Conservation (phyloP, 1,284 basidiomycete species). For the Coniferiporia sulphurascens region DNA sequence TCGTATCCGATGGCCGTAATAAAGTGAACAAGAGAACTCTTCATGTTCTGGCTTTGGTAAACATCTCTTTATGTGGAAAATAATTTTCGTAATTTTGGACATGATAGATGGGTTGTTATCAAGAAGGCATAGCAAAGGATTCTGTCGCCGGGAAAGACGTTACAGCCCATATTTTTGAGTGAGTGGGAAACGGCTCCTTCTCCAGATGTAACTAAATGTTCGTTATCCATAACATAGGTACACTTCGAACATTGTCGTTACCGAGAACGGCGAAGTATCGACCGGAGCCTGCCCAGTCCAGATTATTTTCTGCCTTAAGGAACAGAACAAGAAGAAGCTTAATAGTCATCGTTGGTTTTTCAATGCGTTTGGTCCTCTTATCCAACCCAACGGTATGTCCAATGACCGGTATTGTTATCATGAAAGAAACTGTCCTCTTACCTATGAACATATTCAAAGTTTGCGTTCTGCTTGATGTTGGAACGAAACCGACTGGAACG, state of each 20-base stretch:
- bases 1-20: constrained; percentile 87
- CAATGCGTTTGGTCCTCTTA: constrained; percentile 88
- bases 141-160: constrained; percentile 90
- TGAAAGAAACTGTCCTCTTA: not conserved
- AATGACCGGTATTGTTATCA: not conserved
- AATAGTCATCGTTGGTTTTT: constrained; percentile 97
- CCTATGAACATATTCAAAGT: constrained; percentile 37
- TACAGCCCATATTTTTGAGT: constrained; percentile 92
- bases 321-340: constrained; percentile 94
- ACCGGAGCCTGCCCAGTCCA: constrained; percentile 85
- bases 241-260: constrained; percentile 76
- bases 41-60: constrained; percentile 71
- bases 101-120: constrained; percentile 87
- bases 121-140: constrained; percentile 94
- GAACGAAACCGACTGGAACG: constrained; percentile 90
- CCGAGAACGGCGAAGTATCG: constrained; percentile 82
- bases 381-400: constrained; percentile 70
- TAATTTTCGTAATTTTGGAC: not conserved
- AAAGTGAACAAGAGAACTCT: constrained; percentile 88
- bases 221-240: constrained; percentile 42
- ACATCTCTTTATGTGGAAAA: constrained; percentile 19
- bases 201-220: constrained; percentile 19
- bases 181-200: constrained; percentile 22
- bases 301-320: constrained; percentile 90
- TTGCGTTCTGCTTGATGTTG: constrained; percentile 85